These are phyloP conservation scores for Nakataea oryzae DNA, from an alignment of 2,329 filamentous ascomycete genomes.

Conservation along the genomic window DNA sequence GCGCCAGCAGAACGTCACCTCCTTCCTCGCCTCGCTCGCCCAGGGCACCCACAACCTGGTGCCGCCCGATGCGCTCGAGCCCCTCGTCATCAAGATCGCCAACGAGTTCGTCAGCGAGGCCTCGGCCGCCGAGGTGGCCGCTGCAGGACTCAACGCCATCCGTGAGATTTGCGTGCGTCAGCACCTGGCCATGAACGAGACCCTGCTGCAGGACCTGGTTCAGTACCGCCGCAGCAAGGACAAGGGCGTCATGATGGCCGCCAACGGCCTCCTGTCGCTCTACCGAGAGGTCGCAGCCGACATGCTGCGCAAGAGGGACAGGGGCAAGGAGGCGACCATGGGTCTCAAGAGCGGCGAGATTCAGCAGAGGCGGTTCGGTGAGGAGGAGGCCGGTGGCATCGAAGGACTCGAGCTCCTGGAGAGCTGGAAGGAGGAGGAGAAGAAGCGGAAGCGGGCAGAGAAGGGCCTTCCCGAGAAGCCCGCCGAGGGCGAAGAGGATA, in stretches of 20 bases:
- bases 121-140: slow-evolving; percentile 78
- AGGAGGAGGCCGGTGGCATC: slow-evolving; percentile 70
- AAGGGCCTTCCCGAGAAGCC: slow-evolving; percentile 55
- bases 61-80: slow-evolving; percentile 84
- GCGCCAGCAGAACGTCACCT: slow-evolving; percentile 80
- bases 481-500: slow-evolving; percentile 47
- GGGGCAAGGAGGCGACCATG: slow-evolving; percentile 85
- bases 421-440: slow-evolving; percentile 88
- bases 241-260: slow-evolving; percentile 98
- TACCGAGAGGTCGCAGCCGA: slow-evolving; percentile 89
- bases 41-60: slow-evolving; percentile 88
- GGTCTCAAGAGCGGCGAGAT: slow-evolving; percentile 63
- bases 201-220: slow-evolving; percentile 87
- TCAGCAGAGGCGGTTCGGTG: slow-evolving; percentile 71
- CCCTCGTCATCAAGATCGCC: slow-evolving; percentile 86
- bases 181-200: slow-evolving; percentile 92
- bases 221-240: slow-evolving; percentile 97
- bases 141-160: slow-evolving; percentile 88
- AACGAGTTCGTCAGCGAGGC: slow-evolving; percentile 98
- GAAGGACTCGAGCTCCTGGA: slow-evolving; percentile 87
- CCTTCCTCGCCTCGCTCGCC: slow-evolving; percentile 83
- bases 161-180: slow-evolving; percentile 88
- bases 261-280: slow-evolving; percentile 79
- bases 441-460: slow-evolving; percentile 59
- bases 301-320: slow-evolving; percentile 78